These are phyloP conservation scores for Nannochloris sp. DNA, from an alignment of 139 green algal genomes.

Conservation along the genomic window DNA sequence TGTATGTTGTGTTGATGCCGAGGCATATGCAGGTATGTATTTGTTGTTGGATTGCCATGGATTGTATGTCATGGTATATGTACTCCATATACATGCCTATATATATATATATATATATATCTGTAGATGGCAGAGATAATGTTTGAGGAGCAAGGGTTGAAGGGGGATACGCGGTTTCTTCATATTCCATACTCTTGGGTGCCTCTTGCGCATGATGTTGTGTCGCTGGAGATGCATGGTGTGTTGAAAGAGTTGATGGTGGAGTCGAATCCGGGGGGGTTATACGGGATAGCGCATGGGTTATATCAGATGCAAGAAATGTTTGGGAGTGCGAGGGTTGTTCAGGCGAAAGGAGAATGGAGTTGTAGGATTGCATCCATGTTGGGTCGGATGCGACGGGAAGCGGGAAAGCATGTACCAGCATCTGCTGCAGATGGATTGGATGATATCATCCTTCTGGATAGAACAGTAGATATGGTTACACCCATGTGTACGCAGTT, in stretches of 20 bases:
- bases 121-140: conserved; percentile 43
- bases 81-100: neutral
- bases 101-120: neutral
- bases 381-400: conserved; percentile 52
- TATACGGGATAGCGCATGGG: conserved; percentile 60
- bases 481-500: conserved; percentile 89
- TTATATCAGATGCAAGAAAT: conserved; percentile 65
- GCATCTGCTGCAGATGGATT: conserved; percentile 19
- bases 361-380: conserved; percentile 62
- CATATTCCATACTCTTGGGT: conserved; percentile 73
- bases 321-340: conserved; percentile 49
- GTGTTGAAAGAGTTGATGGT: conserved; percentile 48
- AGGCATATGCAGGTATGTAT: conserved; percentile 14
- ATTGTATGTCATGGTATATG: conserved; percentile 4
- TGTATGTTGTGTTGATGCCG: conserved; percentile 7
- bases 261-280: conserved; percentile 59
- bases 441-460: conserved; percentile 62
- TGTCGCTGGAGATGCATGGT: conserved; percentile 69
- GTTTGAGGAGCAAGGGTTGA: conserved; percentile 70
- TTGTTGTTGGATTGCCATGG: too few species aligned
- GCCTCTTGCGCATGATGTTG: conserved; percentile 78
- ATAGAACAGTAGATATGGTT: conserved; percentile 74
- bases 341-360: conserved; percentile 69
- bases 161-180: conserved; percentile 50
- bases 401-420: conserved; percentile 38